phyloP scores from a whole-genome alignment of 306 rosid species.

The Lathyrus tuberosus region DNA sequence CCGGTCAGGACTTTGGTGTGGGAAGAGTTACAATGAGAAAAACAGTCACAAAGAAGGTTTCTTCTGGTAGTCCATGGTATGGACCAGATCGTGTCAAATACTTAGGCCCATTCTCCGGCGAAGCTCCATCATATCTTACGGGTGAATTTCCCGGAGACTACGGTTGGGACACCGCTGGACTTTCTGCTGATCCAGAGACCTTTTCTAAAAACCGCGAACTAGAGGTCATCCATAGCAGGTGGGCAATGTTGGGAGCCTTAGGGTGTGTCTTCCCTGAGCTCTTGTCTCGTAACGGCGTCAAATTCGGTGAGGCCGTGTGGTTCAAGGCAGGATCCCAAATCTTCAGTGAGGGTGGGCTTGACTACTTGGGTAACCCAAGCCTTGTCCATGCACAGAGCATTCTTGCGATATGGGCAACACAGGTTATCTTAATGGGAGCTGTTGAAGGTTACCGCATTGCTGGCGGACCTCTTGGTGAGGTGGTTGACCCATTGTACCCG shows the following conservation, averaged over 20 bases:
- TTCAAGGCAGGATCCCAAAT: background rate
- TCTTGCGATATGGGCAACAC: background rate
- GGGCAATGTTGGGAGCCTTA: background rate
- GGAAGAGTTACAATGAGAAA: background rate
- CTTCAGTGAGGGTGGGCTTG: background rate
- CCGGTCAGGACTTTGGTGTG: background rate
- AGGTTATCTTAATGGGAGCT: background rate
- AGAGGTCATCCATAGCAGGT: background rate
- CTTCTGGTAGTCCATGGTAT: background rate
- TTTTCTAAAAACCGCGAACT: background rate
- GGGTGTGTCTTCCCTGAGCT: background rate
- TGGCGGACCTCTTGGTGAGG: background rate
- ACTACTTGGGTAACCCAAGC: background rate
- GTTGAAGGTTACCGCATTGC: constrained; percentile 1
- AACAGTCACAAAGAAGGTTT: background rate
- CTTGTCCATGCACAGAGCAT: constrained; percentile 2
- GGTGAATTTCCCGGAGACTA: background rate
- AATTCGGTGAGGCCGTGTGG: background rate
- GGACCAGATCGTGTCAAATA: background rate
- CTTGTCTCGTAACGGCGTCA: background rate
- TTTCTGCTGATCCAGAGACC: background rate
- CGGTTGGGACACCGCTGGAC: background rate
- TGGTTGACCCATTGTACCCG: background rate
- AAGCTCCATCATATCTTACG: background rate
- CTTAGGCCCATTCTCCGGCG: background rate